Evolutionary conservation across 192 early-diverging fungal species (phyloP).

Genomic region (Linnemannia exigua): DNA sequence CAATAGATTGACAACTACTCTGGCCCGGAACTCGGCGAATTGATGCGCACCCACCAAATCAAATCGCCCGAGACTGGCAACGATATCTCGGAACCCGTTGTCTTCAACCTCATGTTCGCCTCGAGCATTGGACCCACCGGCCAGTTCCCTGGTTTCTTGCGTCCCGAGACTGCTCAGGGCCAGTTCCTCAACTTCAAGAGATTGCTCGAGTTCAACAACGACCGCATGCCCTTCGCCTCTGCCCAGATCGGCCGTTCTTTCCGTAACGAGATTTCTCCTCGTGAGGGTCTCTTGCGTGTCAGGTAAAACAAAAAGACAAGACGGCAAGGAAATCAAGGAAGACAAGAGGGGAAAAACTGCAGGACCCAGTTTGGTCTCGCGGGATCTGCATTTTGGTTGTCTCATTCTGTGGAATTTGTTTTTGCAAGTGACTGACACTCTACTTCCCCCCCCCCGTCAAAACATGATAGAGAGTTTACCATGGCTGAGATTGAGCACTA

Average conservation of each 20-base stretch:
- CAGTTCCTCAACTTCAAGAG: slow-evolving; percentile 99
- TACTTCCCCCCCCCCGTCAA: not conserved
- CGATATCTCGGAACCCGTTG: slow-evolving; percentile 87
- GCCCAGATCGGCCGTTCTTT: slow-evolving; percentile 98
- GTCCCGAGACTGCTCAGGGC: slow-evolving; percentile 99
- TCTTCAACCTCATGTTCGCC: slow-evolving; percentile 99
- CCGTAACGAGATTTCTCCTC: slow-evolving; percentile 99
- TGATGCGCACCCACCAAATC: slow-evolving; percentile 89
- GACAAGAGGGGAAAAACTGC: not conserved
- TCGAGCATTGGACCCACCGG: slow-evolving; percentile 98
- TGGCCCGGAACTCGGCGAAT: slow-evolving; percentile 86
- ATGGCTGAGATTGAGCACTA: slow-evolving; percentile 99
- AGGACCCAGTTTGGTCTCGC: not conserved
- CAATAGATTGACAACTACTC: slow-evolving; percentile 94
- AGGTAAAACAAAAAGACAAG: slow-evolving; percentile 63
- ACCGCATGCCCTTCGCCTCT: slow-evolving; percentile 99
- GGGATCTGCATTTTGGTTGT: not conserved
- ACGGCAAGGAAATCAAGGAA: not conserved
- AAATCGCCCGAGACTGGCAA: slow-evolving; percentile 94
- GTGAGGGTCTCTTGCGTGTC: slow-evolving; percentile 94
- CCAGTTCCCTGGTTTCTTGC: slow-evolving; percentile 82
- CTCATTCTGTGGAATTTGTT: not conserved
- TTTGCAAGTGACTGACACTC: not conserved
- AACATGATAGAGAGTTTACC: slow-evolving; percentile 85
- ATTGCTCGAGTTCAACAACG: slow-evolving; percentile 97